Evolutionary conservation across 805 yeast genomes (phyloP).

Genomic region (Priceomyces medius): DNA sequence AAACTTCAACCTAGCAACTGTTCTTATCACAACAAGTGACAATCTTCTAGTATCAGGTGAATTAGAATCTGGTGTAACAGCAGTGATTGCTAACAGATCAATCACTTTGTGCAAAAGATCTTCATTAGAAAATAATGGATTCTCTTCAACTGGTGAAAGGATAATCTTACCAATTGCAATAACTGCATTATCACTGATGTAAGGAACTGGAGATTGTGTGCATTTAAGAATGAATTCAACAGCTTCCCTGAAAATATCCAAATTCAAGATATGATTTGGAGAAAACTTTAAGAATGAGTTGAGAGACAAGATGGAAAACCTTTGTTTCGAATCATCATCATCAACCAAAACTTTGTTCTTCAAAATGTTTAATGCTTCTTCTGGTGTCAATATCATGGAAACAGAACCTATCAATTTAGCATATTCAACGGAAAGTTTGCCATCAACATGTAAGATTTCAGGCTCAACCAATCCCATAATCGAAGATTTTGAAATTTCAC

Average conservation of each 20-base stretch:
- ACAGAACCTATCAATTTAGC: slow-evolving; percentile 79
- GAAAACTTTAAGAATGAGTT: slow-evolving; percentile 81
- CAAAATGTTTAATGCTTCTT: slow-evolving; percentile 63
- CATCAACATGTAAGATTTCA: slow-evolving; percentile 54
- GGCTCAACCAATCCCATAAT: slow-evolving; percentile 74
- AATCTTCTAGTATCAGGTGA: slow-evolving; percentile 80
- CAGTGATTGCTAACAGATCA: slow-evolving; percentile 48
- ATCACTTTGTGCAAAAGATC: slow-evolving; percentile 45
- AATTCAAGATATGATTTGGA: slow-evolving; percentile 58
- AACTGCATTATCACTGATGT: slow-evolving; percentile 72
- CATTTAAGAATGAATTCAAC: slow-evolving; percentile 49
- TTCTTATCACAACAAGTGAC: slow-evolving; percentile 71
- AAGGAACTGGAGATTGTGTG: slow-evolving; percentile 40
- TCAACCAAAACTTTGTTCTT: slow-evolving; percentile 55
- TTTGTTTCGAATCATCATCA: slow-evolving; percentile 44
- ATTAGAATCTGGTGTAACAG: slow-evolving; percentile 53
- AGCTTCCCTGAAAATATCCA: slow-evolving; percentile 51
- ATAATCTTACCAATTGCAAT: slow-evolving; percentile 81
- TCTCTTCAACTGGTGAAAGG: slow-evolving; percentile 34
- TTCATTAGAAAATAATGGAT: slow-evolving; percentile 40
- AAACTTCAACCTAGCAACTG: slow-evolving; percentile 64
- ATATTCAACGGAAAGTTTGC: slow-evolving; percentile 67
- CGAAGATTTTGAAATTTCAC: slow-evolving; percentile 65
- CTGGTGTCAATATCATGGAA: slow-evolving; percentile 60
- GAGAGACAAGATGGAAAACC: slow-evolving; percentile 66